A percentile compares a stretch with the other conserved stretches of the same genome.
Conservation (phyloP, 257 asterid species). For the Nicotiana benthamiana region DNA sequence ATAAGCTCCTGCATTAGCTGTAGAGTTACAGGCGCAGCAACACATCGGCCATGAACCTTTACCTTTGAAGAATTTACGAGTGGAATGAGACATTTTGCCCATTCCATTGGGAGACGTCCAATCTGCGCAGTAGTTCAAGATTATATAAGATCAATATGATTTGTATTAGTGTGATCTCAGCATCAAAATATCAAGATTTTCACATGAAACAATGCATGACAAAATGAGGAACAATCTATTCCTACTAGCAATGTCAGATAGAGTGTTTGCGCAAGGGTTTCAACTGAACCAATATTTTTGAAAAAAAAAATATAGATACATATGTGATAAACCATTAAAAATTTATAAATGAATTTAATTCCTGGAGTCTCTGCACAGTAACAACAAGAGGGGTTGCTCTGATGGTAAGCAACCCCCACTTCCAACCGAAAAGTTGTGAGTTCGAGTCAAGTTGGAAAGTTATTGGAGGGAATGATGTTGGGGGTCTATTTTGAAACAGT, state of each 20-base stretch:
- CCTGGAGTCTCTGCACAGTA: too few species aligned
- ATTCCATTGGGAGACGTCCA: slow-evolving; percentile 88
- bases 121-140: slow-evolving; percentile 47
- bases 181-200: neutral
- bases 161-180: neutral
- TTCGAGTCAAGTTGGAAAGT: too few species aligned
- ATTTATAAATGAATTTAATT: too few species aligned
- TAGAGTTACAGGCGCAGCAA: slow-evolving; percentile 63
- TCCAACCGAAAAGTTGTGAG: too few species aligned
- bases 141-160: too few species aligned
- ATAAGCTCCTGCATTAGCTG: slow-evolving; percentile 63
- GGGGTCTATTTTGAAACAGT: too few species aligned
- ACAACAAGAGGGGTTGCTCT: too few species aligned
- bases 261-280: neutral
- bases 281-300: neutral
- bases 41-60: slow-evolving; percentile 67
- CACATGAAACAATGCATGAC: neutral
- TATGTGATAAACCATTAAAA: too few species aligned
- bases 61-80: slow-evolving; percentile 78
- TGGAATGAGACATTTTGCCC: slow-evolving; percentile 82
- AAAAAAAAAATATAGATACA: too few species aligned
- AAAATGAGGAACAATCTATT: neutral
- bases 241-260: neutral
- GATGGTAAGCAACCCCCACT: too few species aligned
- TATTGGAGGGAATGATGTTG: too few species aligned